Evolutionary conservation across 2,329 filamentous ascomycete genomes (phyloP).

Genomic region (Diaporthe longicolla): DNA sequence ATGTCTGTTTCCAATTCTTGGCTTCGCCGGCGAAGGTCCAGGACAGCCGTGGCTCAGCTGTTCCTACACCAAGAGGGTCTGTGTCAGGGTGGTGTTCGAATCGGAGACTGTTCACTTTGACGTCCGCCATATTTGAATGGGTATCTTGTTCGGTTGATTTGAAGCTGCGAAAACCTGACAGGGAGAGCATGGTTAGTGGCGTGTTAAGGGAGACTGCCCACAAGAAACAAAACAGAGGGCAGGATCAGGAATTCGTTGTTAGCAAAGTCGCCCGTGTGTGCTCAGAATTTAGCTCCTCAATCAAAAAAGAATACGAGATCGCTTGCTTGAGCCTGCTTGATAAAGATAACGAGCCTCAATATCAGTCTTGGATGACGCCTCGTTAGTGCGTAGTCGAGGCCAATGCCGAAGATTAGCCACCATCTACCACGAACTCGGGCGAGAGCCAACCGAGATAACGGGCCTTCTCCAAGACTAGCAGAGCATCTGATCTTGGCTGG

Average conservation of each 20-base stretch:
- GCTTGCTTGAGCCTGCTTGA: background rate
- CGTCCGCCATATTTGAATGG: background rate
- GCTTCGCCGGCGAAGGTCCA: slow-evolving; percentile 30
- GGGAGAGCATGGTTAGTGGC: background rate
- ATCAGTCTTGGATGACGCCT: slow-evolving; percentile 10
- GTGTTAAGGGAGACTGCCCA: background rate
- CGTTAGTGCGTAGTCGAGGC: background rate
- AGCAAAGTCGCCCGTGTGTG: background rate
- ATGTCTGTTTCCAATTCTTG: slow-evolving; percentile 36
- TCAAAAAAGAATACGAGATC: rapidly evolving
- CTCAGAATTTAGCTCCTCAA: too few species aligned
- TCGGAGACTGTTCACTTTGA: slow-evolving; percentile 5
- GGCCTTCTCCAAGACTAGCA: background rate
- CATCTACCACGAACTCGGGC: slow-evolving; percentile 6
- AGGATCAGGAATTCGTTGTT: too few species aligned
- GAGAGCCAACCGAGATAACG: slow-evolving; percentile 3
- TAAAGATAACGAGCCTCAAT: background rate
- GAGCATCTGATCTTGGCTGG: background rate
- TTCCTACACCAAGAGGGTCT: slow-evolving; percentile 36
- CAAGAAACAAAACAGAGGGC: background rate
- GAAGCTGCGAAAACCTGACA: background rate
- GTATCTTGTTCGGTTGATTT: background rate
- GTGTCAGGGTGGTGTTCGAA: slow-evolving; percentile 41
- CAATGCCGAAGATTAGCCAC: slow-evolving; percentile 18
- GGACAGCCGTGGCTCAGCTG: slow-evolving; percentile 33